Conservation (phyloP, 805 yeast genomes). For the Pichia eremophila region DNA sequence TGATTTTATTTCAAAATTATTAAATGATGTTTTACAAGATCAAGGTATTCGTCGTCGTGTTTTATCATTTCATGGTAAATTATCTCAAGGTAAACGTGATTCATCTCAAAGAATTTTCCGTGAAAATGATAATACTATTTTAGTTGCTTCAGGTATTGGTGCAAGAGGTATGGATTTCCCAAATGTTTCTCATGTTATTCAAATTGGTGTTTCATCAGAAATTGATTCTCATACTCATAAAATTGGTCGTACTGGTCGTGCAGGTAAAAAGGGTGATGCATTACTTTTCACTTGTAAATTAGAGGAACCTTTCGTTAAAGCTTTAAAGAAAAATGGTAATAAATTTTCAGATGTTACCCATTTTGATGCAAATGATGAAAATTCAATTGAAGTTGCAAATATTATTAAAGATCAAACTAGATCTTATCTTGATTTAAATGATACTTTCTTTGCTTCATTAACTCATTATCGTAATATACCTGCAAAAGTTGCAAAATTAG, state of each 20-base stretch:
- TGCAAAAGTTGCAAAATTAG: conserved; percentile 21
- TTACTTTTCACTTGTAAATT: conserved; percentile 44
- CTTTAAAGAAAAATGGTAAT: conserved; percentile 46
- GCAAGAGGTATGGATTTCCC: conserved; percentile 97
- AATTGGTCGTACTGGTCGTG: conserved; percentile 94
- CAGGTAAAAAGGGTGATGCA: conserved; percentile 72
- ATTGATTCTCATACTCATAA: conserved; percentile 82
- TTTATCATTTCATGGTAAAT: conserved; percentile 55
- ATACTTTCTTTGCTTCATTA: conserved; percentile 11
- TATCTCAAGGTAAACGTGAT: conserved; percentile 56
- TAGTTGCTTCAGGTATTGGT: conserved; percentile 85
- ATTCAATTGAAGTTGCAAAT: conserved; percentile 27
- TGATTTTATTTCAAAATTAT: conserved; percentile 40
- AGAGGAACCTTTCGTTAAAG: conserved; percentile 48
- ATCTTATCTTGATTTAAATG: conserved; percentile 8
- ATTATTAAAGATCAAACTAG: conserved; percentile 15
- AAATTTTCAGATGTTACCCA: conserved; percentile 35
- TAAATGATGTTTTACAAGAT: conserved; percentile 21
- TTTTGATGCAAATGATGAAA: conserved; percentile 29
- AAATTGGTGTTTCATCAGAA: conserved; percentile 68
- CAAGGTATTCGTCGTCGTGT: conserved; percentile 13
- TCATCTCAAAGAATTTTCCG: conserved; percentile 24
- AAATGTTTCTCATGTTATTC: conserved; percentile 75
- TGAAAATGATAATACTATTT: conserved; percentile 38
- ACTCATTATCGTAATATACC: conserved; percentile 18